Percentiles rank a stretch among this genome's conserved stretches.
Conservation (phyloP, 1,139 yeast species). For the Debaryomyces singareniensis region DNA sequence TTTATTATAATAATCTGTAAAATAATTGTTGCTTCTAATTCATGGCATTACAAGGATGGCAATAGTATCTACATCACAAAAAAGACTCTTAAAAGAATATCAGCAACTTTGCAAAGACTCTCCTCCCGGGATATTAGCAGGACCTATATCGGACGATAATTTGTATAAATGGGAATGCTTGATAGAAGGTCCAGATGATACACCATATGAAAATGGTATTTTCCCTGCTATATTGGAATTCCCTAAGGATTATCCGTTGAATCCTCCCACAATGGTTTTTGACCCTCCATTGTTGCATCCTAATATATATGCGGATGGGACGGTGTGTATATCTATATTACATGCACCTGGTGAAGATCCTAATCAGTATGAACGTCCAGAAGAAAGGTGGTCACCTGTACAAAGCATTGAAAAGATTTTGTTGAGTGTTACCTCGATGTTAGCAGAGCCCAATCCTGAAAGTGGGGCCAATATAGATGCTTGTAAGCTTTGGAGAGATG, state of each 20-base stretch:
- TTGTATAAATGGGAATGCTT: slow-evolving; percentile 88
- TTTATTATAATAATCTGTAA: no score
- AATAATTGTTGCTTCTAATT: no score
- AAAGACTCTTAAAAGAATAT: slow-evolving; percentile 79
- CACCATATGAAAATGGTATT: slow-evolving; percentile 91
- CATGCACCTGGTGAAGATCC: slow-evolving; percentile 99
- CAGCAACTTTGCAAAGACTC: slow-evolving; percentile 81
- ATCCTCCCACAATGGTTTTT: slow-evolving; percentile 83
- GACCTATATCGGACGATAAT: slow-evolving; percentile 79
- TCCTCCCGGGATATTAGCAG: slow-evolving; percentile 94
- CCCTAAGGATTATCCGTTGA: slow-evolving; percentile 86
- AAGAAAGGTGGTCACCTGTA: slow-evolving; percentile 97
- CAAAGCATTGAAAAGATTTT: slow-evolving; percentile 94
- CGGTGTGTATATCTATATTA: slow-evolving; percentile 89
- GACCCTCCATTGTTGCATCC: slow-evolving; percentile 88
- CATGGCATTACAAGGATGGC: slow-evolving; percentile 36
- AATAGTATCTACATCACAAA: slow-evolving; percentile 68
- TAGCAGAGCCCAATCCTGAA: slow-evolving; percentile 94
- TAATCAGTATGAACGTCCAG: slow-evolving; percentile 87
- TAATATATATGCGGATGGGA: slow-evolving; percentile 88
- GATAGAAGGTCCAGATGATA: slow-evolving; percentile 87
- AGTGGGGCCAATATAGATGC: slow-evolving; percentile 98
- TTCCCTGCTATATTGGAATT: slow-evolving; percentile 80
- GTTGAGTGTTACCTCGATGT: slow-evolving; percentile 88
- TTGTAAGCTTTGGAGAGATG: slow-evolving; percentile 88